Evolutionary conservation across 2,329 filamentous ascomycete species (phyloP), one percentile per base, ranked within the genome.

Genomic region (Penicillium sp.): DNA sequence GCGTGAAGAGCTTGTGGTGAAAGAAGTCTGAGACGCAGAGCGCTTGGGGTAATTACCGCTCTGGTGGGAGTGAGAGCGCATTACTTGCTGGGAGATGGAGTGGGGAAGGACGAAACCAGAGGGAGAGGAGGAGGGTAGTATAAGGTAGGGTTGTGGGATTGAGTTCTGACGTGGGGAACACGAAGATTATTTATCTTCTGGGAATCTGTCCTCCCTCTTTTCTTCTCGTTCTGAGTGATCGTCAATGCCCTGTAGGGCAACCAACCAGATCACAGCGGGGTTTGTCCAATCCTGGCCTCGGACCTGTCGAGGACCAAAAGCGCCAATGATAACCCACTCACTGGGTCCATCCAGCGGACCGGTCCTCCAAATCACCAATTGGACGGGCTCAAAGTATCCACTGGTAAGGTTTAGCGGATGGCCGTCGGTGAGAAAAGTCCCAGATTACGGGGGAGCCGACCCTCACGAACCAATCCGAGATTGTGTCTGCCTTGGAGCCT

Each of bases 331-430:
- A n/a, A 6, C 16, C 4, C n/a, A 13, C 10, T n/a, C 21, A 29
- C n/a, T 35, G 23, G 6, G 2, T 26, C 44, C 23, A 54, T 45
- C 21, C 27, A 37, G 53, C 52, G 47, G 58, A 59, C 27, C 47
- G 14, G 29, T 13, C 54, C 55, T 26, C 16, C 11, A 43, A 11
- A 1, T 48, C 33, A 54, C 62, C 62, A 63, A 66, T 54, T 45
- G 39, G 3, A 58, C n/a, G 5, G 6, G n/a, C 29, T 25, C 10
- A 16, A 50, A n/a, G 6, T n/a, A 23, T 54, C 67, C 67, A 69
- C 67, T 49, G 44, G 52, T 67, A 70, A 60, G 66, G 67, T 62
- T 62, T 65, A 67, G 63, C 46, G 61, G 53, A 37, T 49, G 57
- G 64, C 57, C 49, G 59, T 66, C 62, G 64, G 63, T 65, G 64